A percentile compares a stretch with the other conserved stretches of the same genome.
Evolutionary conservation across 1,139 yeast species (phyloP).

Genomic region (Taphrina wiesneri): DNA sequence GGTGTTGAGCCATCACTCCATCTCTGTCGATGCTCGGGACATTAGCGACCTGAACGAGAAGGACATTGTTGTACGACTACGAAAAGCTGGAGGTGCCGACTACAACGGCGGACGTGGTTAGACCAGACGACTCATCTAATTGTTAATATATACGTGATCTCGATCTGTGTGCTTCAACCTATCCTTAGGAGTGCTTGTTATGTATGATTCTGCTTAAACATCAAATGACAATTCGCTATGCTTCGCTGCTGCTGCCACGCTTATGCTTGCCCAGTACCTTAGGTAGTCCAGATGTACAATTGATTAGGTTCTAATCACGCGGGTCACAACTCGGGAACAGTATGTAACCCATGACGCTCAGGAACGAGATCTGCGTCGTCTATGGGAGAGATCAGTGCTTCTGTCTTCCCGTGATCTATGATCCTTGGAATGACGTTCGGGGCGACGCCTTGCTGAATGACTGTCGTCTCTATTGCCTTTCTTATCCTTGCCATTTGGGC

Average conservation of each 20-base stretch:
- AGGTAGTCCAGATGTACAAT: too few species aligned
- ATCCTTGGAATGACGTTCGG: background rate
- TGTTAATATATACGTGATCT: too few species aligned
- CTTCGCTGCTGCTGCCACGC: too few species aligned
- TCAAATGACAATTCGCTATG: too few species aligned
- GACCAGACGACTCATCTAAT: background rate
- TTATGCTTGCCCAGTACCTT: background rate
- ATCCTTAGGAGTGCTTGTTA: too few species aligned
- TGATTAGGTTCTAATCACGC: background rate
- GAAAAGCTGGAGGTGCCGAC: slow-evolving; percentile 33
- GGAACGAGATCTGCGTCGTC: background rate
- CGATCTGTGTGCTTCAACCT: too few species aligned
- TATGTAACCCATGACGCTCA: background rate
- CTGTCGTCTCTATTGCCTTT: background rate
- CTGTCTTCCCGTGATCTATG: background rate
- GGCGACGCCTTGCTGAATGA: background rate
- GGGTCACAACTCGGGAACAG: background rate
- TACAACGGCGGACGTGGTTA: slow-evolving; percentile 15
- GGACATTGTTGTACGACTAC: slow-evolving; percentile 24
- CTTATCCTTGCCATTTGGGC: background rate
- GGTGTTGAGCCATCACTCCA: slow-evolving; percentile 19
- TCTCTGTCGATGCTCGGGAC: slow-evolving; percentile 25
- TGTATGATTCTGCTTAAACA: too few species aligned
- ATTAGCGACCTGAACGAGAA: slow-evolving; percentile 23
- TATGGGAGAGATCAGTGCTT: background rate